Evolutionary conservation across 2,329 filamentous ascomycete species (phyloP).

Genomic region (Dendryphion nanum): DNA sequence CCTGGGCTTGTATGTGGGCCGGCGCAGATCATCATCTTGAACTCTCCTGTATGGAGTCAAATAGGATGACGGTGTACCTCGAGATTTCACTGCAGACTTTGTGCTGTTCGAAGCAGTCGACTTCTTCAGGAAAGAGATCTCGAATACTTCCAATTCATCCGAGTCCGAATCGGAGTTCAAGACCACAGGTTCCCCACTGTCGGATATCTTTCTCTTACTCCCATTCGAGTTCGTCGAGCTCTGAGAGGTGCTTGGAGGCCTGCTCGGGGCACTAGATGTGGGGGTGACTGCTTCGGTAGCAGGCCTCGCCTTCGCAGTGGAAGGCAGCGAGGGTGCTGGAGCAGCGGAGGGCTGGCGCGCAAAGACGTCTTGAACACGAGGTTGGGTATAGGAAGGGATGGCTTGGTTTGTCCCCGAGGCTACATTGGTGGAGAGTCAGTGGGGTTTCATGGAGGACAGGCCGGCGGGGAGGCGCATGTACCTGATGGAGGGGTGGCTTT

Average conservation of each 20-base stretch:
- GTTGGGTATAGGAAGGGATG: too few species aligned
- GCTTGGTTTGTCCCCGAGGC: too few species aligned
- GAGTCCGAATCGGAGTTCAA: slow-evolving; percentile 64
- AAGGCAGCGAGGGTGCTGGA: too few species aligned
- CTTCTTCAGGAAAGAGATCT: slow-evolving; percentile 30
- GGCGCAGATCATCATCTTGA: slow-evolving; percentile 19
- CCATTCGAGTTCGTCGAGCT: slow-evolving; percentile 24
- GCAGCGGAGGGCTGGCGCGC: too few species aligned
- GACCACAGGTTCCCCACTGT: slow-evolving; percentile 51
- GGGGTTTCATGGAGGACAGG: too few species aligned
- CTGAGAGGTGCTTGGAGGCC: slow-evolving; percentile 21
- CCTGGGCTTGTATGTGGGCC: slow-evolving; percentile 16
- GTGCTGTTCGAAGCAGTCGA: slow-evolving; percentile 3
- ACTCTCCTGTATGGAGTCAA: neutral
- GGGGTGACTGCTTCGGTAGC: too few species aligned
- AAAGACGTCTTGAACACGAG: too few species aligned
- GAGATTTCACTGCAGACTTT: slow-evolving; percentile 1
- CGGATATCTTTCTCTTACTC: slow-evolving; percentile 54
- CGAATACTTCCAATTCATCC: slow-evolving; percentile 46
- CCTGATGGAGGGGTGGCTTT: too few species aligned
- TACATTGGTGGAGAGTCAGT: too few species aligned
- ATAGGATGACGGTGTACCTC: neutral
- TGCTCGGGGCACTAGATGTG: neutral
- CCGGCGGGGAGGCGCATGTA: too few species aligned
- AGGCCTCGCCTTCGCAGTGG: too few species aligned